These are phyloP conservation scores for Fusarium poae DNA, from an alignment of 2,329 filamentous ascomycete species.

Conservation along the genomic window DNA sequence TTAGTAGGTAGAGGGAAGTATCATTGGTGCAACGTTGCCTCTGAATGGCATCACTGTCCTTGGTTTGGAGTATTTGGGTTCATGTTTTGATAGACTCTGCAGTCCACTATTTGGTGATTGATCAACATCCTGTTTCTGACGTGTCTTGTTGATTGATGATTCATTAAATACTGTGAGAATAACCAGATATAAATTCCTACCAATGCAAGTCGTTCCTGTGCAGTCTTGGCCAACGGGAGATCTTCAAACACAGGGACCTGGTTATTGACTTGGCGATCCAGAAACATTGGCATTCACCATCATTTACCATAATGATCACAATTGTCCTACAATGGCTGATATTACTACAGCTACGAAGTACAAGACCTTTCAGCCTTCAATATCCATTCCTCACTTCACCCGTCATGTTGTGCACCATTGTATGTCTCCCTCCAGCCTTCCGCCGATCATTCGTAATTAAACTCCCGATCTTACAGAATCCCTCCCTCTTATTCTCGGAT, in stretches of 20 bases:
- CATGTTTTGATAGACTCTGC: background rate
- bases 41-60: background rate
- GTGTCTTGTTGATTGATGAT: background rate
- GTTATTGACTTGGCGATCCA: constrained; percentile 32
- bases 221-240: constrained; percentile 38
- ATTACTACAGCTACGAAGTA: background rate
- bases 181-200: background rate
- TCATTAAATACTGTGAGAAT: background rate
- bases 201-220: constrained; percentile 13
- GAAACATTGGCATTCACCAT: constrained; percentile 3
- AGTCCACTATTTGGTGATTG: background rate
- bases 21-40: background rate
- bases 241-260: constrained; percentile 18
- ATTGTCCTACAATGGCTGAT: background rate
- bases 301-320: background rate
- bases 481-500: constrained; percentile 2
- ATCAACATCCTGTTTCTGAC: background rate
- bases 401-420: background rate
- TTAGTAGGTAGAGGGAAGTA: background rate
- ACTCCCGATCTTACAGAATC: constrained; percentile 2
- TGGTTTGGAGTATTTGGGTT: background rate
- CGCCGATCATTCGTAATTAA: constrained; percentile 17
- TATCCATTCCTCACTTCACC: background rate
- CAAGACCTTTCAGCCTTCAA: background rate
- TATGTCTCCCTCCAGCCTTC: background rate